A percentile compares a stretch with the other conserved stretches of the same genome.
phyloP scores from a whole-genome alignment of 768 basidiomycete species.

The Hypsizygus marmoreus region DNA sequence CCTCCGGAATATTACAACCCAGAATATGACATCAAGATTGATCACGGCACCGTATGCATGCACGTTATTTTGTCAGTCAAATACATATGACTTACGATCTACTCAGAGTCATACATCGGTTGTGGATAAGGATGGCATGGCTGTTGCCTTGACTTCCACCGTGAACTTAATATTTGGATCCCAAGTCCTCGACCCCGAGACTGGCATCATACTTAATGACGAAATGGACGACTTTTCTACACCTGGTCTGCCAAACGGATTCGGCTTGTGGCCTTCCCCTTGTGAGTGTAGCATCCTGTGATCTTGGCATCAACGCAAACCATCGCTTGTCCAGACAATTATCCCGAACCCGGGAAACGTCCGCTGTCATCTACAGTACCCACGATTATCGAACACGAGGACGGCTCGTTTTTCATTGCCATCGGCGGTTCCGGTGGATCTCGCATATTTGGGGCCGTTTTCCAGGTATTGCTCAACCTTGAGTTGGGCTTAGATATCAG shows the following conservation, averaged over 20 bases:
- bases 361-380: conserved; percentile 87
- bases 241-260: conserved; percentile 81
- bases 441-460: conserved; percentile 77
- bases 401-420: conserved; percentile 73
- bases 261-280: conserved; percentile 81
- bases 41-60: conserved; percentile 82
- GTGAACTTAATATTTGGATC: conserved; percentile 92
- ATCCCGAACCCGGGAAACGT: conserved; percentile 84
- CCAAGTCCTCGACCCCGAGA: conserved; percentile 80
- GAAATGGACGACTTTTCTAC: conserved; percentile 96
- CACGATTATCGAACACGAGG: conserved; percentile 73
- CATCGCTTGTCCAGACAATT: conserved; percentile 62
- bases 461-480: conserved; percentile 78
- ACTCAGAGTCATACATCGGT: conserved; percentile 89
- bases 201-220: conserved; percentile 89
- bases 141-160: conserved; percentile 83
- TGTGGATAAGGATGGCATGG: conserved; percentile 85
- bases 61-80: background rate
- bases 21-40: conserved; percentile 70
- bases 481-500: conserved; percentile 83
- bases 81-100: conserved; percentile 5
- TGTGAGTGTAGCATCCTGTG: conserved; percentile 45
- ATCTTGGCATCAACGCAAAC: background rate
- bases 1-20: conserved; percentile 82
- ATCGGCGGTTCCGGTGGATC: conserved; percentile 89